These are phyloP conservation scores for Wickerhamomyces xylosicus DNA, from an alignment of 805 yeast species.

Conservation along the genomic window DNA sequence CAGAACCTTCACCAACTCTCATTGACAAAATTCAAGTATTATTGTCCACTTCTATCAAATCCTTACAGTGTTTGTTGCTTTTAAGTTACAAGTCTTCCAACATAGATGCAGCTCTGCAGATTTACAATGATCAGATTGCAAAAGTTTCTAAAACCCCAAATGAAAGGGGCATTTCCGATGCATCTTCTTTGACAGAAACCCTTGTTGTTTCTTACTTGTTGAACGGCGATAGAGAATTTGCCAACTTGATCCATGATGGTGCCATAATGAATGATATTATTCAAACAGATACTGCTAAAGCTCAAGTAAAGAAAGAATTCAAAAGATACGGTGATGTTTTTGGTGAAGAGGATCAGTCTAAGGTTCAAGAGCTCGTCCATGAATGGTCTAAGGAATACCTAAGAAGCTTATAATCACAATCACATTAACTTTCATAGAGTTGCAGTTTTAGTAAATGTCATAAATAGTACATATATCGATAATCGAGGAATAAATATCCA, in stretches of 20 bases:
- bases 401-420: background rate
- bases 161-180: conserved; percentile 26
- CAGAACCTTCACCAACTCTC: no score
- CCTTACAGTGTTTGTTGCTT: conserved; percentile 31
- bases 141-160: conserved; percentile 24
- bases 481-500: no score
- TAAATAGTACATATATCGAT: no score
- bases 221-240: conserved; percentile 42
- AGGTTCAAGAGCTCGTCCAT: conserved; percentile 6
- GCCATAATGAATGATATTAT: conserved; percentile 28
- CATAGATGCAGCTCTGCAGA: conserved; percentile 26
- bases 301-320: conserved; percentile 30
- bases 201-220: conserved; percentile 32
- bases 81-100: conserved; percentile 28
- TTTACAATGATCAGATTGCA: conserved; percentile 36
- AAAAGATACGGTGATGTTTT: conserved; percentile 41
- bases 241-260: conserved; percentile 38
- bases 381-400: background rate
- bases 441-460: no score
- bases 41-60: conserved; percentile 15
- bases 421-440: no score
- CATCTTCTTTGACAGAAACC: conserved; percentile 36
- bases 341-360: conserved; percentile 28
- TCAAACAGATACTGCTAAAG: conserved; percentile 29
- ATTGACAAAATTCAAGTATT: conserved; percentile 3